Evolutionary conservation across 257 asterid species (phyloP).

Genomic region (Nicotiana sylvestris): DNA sequence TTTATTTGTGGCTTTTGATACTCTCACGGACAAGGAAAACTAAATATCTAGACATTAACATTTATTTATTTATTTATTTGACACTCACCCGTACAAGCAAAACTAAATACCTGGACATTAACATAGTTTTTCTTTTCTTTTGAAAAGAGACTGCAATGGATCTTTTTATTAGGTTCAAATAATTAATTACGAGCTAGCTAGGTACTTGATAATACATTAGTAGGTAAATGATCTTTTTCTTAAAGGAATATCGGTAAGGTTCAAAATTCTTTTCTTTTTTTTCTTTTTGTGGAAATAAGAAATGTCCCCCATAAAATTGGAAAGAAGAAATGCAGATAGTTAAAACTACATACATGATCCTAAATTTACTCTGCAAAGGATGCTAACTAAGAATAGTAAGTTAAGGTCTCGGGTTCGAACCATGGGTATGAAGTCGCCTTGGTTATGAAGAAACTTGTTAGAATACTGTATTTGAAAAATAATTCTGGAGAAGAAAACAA

Average conservation of each 20-base stretch:
- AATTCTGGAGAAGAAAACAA: too few relatives aligned
- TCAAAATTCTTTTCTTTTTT: not conserved
- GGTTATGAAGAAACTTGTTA: too few relatives aligned
- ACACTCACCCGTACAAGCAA: not conserved
- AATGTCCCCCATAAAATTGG: not conserved
- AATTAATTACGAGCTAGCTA: too few relatives aligned
- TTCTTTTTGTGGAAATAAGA: not conserved
- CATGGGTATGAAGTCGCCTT: too few relatives aligned
- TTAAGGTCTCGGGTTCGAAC: too few relatives aligned
- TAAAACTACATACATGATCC: not conserved
- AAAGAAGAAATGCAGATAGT: not conserved
- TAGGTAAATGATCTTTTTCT: not conserved
- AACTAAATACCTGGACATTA: not conserved
- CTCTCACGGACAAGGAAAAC: not conserved
- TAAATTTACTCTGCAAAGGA: not conserved
- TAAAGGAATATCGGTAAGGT: not conserved
- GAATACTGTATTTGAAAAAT: too few relatives aligned
- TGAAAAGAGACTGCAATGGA: not conserved
- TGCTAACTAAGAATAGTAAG: too few relatives aligned
- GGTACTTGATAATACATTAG: too few relatives aligned
- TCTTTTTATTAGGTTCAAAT: not conserved
- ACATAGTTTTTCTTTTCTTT: not conserved
- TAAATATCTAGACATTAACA: not conserved
- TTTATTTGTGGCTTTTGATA: not conserved
- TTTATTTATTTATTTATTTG: not conserved